A percentile compares a stretch with the other conserved stretches of the same genome.
phyloP scores from a whole-genome alignment of 1,284 basidiomycete genomes.

The Trametes polyzona region DNA sequence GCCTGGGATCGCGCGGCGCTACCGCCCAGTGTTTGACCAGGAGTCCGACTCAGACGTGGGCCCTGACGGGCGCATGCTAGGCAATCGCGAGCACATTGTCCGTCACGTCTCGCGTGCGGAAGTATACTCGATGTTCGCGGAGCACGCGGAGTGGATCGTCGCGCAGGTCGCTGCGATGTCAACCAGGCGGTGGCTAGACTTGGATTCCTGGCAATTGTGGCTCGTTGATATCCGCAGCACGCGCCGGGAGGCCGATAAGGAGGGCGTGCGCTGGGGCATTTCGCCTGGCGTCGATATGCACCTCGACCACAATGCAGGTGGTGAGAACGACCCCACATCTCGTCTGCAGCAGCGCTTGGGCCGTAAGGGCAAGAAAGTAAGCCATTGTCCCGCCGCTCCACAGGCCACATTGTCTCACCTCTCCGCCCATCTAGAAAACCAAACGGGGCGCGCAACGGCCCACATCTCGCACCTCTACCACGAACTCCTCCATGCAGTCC shows the following conservation, averaged over 20 bases:
- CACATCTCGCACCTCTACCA: neutral
- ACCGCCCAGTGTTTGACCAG: conserved; percentile 38
- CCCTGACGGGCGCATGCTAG: conserved; percentile 31
- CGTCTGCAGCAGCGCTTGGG: neutral
- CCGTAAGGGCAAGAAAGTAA: conserved; percentile 14
- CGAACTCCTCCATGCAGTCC: conserved; percentile 5
- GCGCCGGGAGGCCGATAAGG: conserved; percentile 33
- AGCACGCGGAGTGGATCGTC: conserved; percentile 56
- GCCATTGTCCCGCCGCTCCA: too few species aligned
- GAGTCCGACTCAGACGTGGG: conserved; percentile 39
- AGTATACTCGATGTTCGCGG: conserved; percentile 48
- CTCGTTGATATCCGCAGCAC: conserved; percentile 37
- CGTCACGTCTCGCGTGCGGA: conserved; percentile 49
- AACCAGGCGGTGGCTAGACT: conserved; percentile 40
- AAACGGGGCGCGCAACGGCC: neutral
- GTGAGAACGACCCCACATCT: neutral
- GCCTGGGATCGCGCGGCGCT: conserved; percentile 32
- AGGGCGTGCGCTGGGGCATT: conserved; percentile 36
- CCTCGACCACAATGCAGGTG: conserved; percentile 11
- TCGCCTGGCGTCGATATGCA: conserved; percentile 26
- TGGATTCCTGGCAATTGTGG: conserved; percentile 49
- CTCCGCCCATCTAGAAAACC: too few species aligned
- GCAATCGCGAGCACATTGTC: conserved; percentile 27
- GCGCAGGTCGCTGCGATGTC: conserved; percentile 41
- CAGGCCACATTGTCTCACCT: neutral